phyloP scores from a whole-genome alignment of 768 basidiomycete genomes.

The Tremella fuciformis region DNA sequence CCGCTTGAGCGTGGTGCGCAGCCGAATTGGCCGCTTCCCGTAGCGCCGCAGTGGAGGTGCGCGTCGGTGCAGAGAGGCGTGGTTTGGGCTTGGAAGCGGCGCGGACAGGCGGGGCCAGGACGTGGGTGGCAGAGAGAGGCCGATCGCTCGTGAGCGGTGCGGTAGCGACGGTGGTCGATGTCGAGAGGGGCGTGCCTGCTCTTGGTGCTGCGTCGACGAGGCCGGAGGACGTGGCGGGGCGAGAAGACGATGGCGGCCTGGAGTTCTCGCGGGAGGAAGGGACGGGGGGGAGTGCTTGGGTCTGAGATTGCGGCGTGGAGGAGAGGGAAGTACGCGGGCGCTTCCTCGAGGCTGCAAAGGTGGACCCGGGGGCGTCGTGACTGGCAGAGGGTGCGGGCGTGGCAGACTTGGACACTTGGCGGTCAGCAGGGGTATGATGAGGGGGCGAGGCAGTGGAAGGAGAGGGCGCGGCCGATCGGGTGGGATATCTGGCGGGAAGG shows the following conservation, averaged over 20 bases:
- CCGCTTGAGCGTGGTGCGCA: background rate
- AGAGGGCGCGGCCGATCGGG: background rate
- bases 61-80: background rate
- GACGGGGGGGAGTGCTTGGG: background rate
- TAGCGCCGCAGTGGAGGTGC: background rate
- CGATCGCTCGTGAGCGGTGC: too few relatives aligned
- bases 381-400: too few relatives aligned
- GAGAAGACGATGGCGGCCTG: conserved; percentile 2
- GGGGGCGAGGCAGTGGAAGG: background rate
- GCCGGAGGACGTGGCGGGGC: background rate
- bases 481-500: background rate
- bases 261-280: too few relatives aligned
- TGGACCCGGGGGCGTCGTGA: too few relatives aligned
- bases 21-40: background rate
- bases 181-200: background rate
- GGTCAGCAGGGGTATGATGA: background rate
- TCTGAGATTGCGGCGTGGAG: conserved; percentile 5
- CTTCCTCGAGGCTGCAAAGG: background rate
- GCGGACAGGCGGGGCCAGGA: too few relatives aligned
- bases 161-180: background rate
- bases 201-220: too few relatives aligned
- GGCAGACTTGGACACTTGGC: background rate
- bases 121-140: too few relatives aligned
- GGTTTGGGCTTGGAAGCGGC: conserved; percentile 2
- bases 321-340: conserved; percentile 2